Base-by-base conservation (phyloP, 768 basidiomycete species). In the Myochromella boudieri region DNA sequence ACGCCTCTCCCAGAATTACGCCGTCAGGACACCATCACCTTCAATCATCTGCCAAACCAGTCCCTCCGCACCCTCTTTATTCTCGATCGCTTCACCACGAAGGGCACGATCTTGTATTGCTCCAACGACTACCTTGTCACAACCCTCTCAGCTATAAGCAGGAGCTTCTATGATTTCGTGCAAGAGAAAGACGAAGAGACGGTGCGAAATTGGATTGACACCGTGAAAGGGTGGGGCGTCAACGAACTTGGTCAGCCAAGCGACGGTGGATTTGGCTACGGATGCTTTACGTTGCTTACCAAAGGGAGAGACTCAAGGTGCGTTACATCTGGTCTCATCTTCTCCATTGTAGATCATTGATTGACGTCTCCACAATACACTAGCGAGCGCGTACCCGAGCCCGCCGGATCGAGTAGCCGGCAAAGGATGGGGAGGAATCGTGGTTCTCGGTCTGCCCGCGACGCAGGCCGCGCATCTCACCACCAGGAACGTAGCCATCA, bases 211-310 rank as follows among this genome's bases (percentile, higher is more conserved):
- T 90, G 87, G 86, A 82, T 91, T 42, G 82, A 82, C 51, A 78
- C 80, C 41, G 80, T 90, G 56, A 91, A 91, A 60, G 77, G 81
- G 2, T 90, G 88, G 84, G 88, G 88, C 14, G 87, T 91, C 39
- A 91, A 91, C 52, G 89, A 91, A 62, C 77, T 81, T 2, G 89
- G 88, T 0, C 85, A 87, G 64, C 88, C 88, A 18, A 86, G 84
- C 59, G 87, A 90, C 54, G 87, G 88, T 26, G 89, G 89, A 1
- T 91, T 91, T 60, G 89, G 87, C 12, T 91, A 86, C 65, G 87
- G 87, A 14, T 78, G 76, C 57, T 91, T 91, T 55, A 68, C 63
- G 32, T 56, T 88, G 3, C 63, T 76, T 42, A 64, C 74, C 1
- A 71, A 73, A 40, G 85, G 86, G 0, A 68, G 89, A 49, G 83